Conservation (phyloP, 2,329 filamentous ascomycete genomes). For the Alternaria novae-zelandiae region DNA sequence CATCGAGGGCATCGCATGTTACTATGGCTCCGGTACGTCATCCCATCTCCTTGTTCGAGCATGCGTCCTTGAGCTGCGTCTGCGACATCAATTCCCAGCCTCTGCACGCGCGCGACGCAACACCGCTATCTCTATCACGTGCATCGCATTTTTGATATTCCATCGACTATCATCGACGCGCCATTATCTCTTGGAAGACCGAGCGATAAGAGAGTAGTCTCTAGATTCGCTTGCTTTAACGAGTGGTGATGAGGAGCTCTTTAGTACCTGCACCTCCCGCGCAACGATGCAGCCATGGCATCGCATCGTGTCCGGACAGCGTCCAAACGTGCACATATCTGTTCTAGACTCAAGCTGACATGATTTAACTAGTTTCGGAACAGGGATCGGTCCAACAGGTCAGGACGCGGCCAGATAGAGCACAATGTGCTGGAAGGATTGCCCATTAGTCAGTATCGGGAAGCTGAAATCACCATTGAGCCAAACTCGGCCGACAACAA, state of each 20-base stretch:
- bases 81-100: neutral
- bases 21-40: constrained; percentile 46
- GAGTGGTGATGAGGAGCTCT: neutral
- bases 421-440: constrained; percentile 75
- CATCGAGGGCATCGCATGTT: constrained; percentile 20
- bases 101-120: constrained; percentile 11
- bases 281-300: neutral
- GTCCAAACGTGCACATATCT: neutral
- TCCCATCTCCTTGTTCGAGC: neutral
- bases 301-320: neutral
- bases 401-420: constrained; percentile 64
- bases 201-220: neutral
- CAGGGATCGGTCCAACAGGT: constrained; percentile 64
- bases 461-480: constrained; percentile 69
- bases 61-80: constrained; percentile 1
- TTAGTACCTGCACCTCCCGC: neutral
- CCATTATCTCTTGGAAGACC: neutral
- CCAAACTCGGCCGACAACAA: constrained; percentile 70
- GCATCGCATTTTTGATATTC: constrained; percentile 4
- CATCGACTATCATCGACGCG: neutral
- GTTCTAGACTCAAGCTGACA: constrained; percentile 23
- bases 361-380: constrained; percentile 58
- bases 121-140: constrained; percentile 9
- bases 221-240: neutral
- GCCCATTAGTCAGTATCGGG: constrained; percentile 89